A percentile compares a stretch with the other conserved stretches of the same genome.
phyloP scores from a whole-genome alignment of 306 rosid genomes.

The peach (Prunus persica) region Prunus_persica_NCBIv2 NC_034011.1:18935501-18936000 shows the following conservation, averaged over 20 bases:
- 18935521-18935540: too few species aligned
- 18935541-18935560: too few species aligned
- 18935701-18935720: background rate
- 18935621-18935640: background rate
- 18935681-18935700: background rate
- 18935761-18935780: constrained; percentile 30
- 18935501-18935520: background rate
- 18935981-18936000: constrained; percentile 28
- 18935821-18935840: constrained; percentile 31
- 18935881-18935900: constrained; percentile 14
- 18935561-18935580: background rate
- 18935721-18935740: constrained; percentile 7
- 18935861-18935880: constrained; percentile 26
- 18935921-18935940: constrained; percentile 13
- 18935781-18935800: constrained; percentile 18
- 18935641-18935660: background rate
- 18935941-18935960: constrained; percentile 29
- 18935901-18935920: background rate
- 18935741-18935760: constrained; percentile 11
- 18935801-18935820: constrained; percentile 44
- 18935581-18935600: background rate
- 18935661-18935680: background rate
- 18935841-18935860: constrained; percentile 5
- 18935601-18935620: background rate
- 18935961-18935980: constrained; percentile 24